phyloP scores from a whole-genome alignment of 768 basidiomycete genomes.

The Termitomyces sp. region DNA sequence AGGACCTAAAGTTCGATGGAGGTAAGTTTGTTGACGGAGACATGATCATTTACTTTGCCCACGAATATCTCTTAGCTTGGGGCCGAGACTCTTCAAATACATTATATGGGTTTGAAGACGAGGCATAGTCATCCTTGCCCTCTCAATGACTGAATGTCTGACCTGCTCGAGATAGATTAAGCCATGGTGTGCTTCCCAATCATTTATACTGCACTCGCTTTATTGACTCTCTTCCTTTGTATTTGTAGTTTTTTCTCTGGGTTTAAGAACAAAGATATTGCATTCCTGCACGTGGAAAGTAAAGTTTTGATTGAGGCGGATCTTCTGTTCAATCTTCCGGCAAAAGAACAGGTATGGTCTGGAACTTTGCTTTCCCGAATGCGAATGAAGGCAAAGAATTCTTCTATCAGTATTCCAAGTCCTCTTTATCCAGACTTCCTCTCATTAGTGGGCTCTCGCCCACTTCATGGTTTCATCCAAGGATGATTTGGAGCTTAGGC shows the following conservation, averaged over 20 bases:
- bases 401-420: slow-evolving; percentile 28
- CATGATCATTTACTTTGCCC: background rate
- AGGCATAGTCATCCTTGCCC: slow-evolving; percentile 22
- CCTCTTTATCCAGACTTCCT: slow-evolving; percentile 21
- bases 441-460: slow-evolving; percentile 25
- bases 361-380: too few species aligned
- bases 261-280: slow-evolving; percentile 69
- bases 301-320: slow-evolving; percentile 73
- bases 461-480: slow-evolving; percentile 21
- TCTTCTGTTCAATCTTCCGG: slow-evolving; percentile 76
- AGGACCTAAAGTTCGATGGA: slow-evolving; percentile 53
- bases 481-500: slow-evolving; percentile 23
- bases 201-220: background rate
- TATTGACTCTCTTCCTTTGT: background rate
- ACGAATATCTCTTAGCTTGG: slow-evolving; percentile 31
- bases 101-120: slow-evolving; percentile 68
- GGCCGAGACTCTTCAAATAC: slow-evolving; percentile 51
- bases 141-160: background rate
- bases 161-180: slow-evolving; percentile 28
- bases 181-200: slow-evolving; percentile 29
- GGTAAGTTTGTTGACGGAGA: slow-evolving; percentile 27
- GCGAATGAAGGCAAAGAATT: background rate
- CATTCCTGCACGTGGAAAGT: slow-evolving; percentile 63
- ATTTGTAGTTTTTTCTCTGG: slow-evolving; percentile 53
- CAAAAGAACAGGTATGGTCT: slow-evolving; percentile 59